phyloP scores from a whole-genome alignment of 106 monocot species.

The Agapanthus africanus region DNA sequence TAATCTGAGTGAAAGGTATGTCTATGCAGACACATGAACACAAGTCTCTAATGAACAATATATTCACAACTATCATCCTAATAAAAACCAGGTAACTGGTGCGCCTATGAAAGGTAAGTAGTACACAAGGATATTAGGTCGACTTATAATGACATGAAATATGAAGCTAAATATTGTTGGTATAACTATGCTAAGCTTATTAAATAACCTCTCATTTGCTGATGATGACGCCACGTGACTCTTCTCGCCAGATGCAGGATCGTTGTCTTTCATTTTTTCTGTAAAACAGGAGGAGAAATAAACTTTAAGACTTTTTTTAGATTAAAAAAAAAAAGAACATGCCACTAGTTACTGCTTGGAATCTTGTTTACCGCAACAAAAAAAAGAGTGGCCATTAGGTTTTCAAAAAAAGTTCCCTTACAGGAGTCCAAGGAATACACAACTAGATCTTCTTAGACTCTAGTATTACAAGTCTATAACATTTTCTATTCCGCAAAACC shows the following conservation, averaged over 20 bases:
- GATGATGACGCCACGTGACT: constrained; percentile 10
- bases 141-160: not conserved
- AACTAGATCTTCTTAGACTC: not conserved
- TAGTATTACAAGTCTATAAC: not conserved
- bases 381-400: too few relatives aligned
- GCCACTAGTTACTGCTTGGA: not conserved
- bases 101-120: not conserved
- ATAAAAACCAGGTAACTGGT: not conserved
- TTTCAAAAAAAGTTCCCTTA: not conserved
- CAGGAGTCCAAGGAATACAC: not conserved
- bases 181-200: not conserved
- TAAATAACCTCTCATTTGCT: constrained; percentile 40
- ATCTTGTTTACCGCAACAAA: not conserved
- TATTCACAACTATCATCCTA: not conserved
- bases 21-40: not conserved
- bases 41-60: not conserved
- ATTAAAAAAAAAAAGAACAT: not conserved
- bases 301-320: not conserved
- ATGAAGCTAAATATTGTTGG: not conserved
- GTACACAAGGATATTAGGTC: not conserved
- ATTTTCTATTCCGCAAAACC: not conserved
- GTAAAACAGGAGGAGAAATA: constrained; percentile 10
- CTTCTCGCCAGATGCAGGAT: constrained; percentile 17
- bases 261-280: constrained; percentile 63
- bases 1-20: not conserved